Percentiles rank a stretch among this genome's conserved stretches.
phyloP scores from a whole-genome alignment of 2,329 filamentous ascomycete species.

The Shiraia bambusicola region DNA sequence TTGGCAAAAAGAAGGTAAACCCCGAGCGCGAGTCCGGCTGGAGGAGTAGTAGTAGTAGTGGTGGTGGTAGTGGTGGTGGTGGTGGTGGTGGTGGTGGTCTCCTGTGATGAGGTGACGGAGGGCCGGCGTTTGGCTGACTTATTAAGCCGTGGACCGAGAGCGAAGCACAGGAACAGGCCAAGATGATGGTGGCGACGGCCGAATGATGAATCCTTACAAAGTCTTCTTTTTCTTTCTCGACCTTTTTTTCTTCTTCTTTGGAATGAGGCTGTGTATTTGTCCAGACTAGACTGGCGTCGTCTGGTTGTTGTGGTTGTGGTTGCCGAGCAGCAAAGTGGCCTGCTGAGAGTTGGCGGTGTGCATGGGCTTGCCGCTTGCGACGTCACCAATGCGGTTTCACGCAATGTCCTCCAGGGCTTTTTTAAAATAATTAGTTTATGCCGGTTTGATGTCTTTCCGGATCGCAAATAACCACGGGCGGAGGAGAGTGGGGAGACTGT shows the following conservation, averaged over 20 bases:
- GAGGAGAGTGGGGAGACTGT: conserved; percentile 2
- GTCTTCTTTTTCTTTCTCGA: neutral
- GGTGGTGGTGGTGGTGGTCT: conserved; percentile 2
- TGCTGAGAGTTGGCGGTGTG: conserved; percentile 17
- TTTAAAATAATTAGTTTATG: neutral
- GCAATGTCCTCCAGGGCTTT: conserved; percentile 2
- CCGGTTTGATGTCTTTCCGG: neutral
- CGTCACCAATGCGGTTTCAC: conserved; percentile 18
- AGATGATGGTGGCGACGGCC: conserved; percentile 23
- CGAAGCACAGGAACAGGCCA: conserved; percentile 15
- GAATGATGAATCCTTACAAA: conserved; percentile 13
- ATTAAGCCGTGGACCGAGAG: conserved; percentile 12
- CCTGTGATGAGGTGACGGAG: conserved; percentile 18
- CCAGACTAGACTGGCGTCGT: conserved; percentile 1
- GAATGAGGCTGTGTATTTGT: conserved; percentile 16
- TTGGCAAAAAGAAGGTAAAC: neutral
- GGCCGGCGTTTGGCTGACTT: conserved; percentile 19
- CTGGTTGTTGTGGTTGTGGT: conserved; percentile 7
- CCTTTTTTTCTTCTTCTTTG: neutral
- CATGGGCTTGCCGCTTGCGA: conserved; percentile 15
- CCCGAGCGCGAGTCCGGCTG: neutral
- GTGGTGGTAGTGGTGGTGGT: neutral
- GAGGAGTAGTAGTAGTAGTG: neutral
- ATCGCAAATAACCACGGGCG: conserved; percentile 1
- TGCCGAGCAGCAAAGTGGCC: conserved; percentile 14